These are phyloP conservation scores for Rhizomucor miehei DNA, from an alignment of 371 early-diverging fungal species.

Conservation along the genomic window DNA sequence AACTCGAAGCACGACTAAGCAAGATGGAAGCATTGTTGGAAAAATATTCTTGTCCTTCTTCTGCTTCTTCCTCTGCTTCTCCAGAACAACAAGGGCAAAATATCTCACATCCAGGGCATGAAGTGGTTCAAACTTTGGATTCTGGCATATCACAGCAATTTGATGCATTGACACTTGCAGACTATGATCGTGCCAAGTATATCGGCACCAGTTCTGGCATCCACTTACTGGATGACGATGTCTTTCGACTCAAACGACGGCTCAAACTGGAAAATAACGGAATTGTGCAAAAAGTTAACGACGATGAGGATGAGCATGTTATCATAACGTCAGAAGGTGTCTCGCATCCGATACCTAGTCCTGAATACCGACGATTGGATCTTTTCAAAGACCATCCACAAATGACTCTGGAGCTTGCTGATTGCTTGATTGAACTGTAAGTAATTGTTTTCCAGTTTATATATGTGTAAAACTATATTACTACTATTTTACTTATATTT, in stretches of 20 bases:
- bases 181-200: no score
- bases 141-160: no score
- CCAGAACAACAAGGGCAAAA: no score
- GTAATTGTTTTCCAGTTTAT: background rate
- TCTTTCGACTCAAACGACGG: background rate
- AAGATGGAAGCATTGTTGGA: constrained; percentile 31
- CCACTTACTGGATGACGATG: no score
- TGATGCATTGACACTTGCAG: no score
- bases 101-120: no score
- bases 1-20: constrained; percentile 22
- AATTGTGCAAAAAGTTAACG: constrained; percentile 38
- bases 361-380: constrained; percentile 7
- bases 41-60: background rate
- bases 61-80: no score
- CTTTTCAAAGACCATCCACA: constrained; percentile 23
- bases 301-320: constrained; percentile 36
- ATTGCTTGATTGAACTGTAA: constrained; percentile 32
- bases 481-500: no score
- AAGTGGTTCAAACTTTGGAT: no score
- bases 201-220: background rate
- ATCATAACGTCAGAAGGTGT: constrained; percentile 29
- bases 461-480: no score
- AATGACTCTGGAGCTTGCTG: constrained; percentile 26
- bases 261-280: constrained; percentile 2
- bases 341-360: constrained; percentile 1